Base-by-base conservation (phyloP, 495 filamentous ascomycete genomes). In the Xylaria grammica region DNA sequence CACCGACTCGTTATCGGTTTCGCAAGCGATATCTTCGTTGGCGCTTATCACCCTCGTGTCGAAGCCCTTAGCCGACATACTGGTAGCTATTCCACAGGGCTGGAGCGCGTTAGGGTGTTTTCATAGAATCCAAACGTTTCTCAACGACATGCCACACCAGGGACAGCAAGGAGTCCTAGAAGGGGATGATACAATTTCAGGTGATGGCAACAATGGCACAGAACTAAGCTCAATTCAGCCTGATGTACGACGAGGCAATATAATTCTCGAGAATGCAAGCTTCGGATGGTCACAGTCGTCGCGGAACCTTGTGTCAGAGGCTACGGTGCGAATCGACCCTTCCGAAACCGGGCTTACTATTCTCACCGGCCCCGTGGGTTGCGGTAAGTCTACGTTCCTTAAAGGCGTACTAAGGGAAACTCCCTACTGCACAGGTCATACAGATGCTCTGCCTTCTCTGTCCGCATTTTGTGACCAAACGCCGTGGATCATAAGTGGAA, bases 401-500 rank as follows among this genome's bases (percentile, higher is more conserved):
- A 71, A 73, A 27, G 69, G 68, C 6, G 45, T 55, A 78, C 75
- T 19, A 76, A 77, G 7, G 77, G 79, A 24, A 67, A 72, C 48
- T 0, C 26, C 55, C 1, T 46, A 45, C 26, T 46, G 11, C 27
- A 26, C 7, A 26, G 55, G 55, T 6, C 15, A 46, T 20, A 5
- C 40, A 50, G 34, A 15, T 9, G 38, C 8, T 9, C 27, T 42
- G 11, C 11, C 5, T 19, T 52, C 46, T 6, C 59, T 17, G 24
- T 40, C 71, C 22, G 69, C 72, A 10, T 75, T 65, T 36, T 75
- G 71, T 50, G 60, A 52, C 10, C 42, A 84, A 62, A 77, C 75
- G 4, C 79, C 82, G 0, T 85, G 84, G 79, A 80, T 82, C 46
- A 82, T 81, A 48, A 87, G 87, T 57, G 82, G 76, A 0, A 83